Conservation (phyloP, 495 filamentous ascomycete genomes). For the Aspergillus diversus region DNA sequence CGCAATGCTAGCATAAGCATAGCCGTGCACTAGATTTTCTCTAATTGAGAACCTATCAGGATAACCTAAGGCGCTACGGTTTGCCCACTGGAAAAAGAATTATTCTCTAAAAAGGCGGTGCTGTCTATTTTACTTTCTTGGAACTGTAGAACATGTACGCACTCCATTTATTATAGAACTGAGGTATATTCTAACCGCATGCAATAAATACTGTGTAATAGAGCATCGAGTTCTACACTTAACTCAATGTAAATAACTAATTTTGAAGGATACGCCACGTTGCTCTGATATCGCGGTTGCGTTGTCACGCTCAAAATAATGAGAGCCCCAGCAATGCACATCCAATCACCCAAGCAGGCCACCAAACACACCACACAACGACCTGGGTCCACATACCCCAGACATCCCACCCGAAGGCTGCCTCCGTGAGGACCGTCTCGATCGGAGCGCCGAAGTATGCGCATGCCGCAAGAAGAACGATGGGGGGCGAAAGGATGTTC, state of each 20-base stretch:
- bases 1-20: slow-evolving; percentile 25
- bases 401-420: slow-evolving; percentile 88
- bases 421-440: slow-evolving; percentile 66
- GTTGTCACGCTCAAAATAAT: slow-evolving; percentile 31
- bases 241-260: neutral
- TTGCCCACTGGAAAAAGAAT: neutral
- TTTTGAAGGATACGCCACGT: neutral
- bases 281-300: neutral
- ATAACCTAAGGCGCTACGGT: neutral
- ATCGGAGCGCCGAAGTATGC: slow-evolving; percentile 55
- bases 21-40: slow-evolving; percentile 23
- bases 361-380: slow-evolving; percentile 97
- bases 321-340: slow-evolving; percentile 52
- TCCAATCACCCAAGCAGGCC: slow-evolving; percentile 89
- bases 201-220: too few relatives aligned
- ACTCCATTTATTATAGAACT: too few relatives aligned
- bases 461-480: slow-evolving; percentile 59
- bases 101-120: too few relatives aligned
- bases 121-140: too few relatives aligned
- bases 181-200: too few relatives aligned
- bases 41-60: slow-evolving; percentile 22
- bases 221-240: neutral
- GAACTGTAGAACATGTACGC: too few relatives aligned
- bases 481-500: slow-evolving; percentile 66
- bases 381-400: slow-evolving; percentile 89